Evolutionary conservation across 208 protist species (phyloP), one percentile per base, ranked within the genome.

Genomic region (Trichomonas tenax): DNA sequence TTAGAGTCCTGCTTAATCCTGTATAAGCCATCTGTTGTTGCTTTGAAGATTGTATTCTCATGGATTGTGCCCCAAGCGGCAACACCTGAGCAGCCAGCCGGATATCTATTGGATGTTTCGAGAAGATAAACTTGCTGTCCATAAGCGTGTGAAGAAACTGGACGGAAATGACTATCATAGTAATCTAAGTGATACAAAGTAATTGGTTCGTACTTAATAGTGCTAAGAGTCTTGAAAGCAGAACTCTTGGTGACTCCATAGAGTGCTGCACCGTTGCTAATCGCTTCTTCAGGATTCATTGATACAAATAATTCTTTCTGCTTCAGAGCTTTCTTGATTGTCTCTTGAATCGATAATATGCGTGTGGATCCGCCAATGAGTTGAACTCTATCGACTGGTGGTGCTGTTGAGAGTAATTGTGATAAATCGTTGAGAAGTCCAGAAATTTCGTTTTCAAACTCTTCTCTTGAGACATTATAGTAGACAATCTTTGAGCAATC

Each of bases 271-370:
- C 82, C 82, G 26, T 44, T 46, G 3, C 34, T 21, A 31, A 46
- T 44, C 23, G 82, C 36, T 31, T 89, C 82, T 89, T 89, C 82
- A 45, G 82, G 34, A 89, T 89, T 89, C 82, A 89, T 89, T 46
- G 82, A 89, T 4, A 89, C 31, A 34, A 41, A 44, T 45, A 89
- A 89, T 46, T 45, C 17, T 45, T 89, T 40, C 31, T 44, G 34
- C 17, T 45, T 40, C 11, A 89, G 26, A 8, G 40, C 82, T n/a
- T 89, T 40, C 38, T 89, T 89, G 15, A 89, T 40, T 45, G 23
- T 38, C 9, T 51, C 34, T 58, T 95, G 44, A 10, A 97, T 96
- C 34, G 11, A 72, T 41, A 96, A 96, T 21, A 97, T 96, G 48
- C 96, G 63, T 44, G 90, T 48, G 0, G 31, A 45, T 15, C 96